Percentiles rank a stretch among this genome's conserved stretches.
Evolutionary conservation across 129 eudicot species (phyloP).

Genomic region (Lactuca saligna): DNA sequence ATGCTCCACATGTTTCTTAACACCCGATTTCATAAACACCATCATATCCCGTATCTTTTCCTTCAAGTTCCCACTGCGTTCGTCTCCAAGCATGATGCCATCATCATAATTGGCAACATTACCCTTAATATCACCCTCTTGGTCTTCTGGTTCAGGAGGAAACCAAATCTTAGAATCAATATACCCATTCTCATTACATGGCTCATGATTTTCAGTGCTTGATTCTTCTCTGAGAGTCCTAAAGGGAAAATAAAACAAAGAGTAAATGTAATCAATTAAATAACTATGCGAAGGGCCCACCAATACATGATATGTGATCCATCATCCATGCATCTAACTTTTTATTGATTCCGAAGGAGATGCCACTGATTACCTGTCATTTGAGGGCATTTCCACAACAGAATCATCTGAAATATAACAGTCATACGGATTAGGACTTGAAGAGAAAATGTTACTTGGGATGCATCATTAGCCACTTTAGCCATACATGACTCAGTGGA

Average conservation of each 20-base stretch:
- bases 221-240: slow-evolving; percentile 39
- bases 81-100: no score
- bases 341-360: slow-evolving; percentile 4
- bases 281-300: neutral
- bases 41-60: slow-evolving; percentile 49
- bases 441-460: neutral
- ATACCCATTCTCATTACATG: slow-evolving; percentile 31
- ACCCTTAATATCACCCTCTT: slow-evolving; percentile 55
- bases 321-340: no score
- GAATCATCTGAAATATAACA: slow-evolving; percentile 56
- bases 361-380: slow-evolving; percentile 43
- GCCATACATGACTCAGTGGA: no score
- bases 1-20: slow-evolving; percentile 61
- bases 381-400: slow-evolving; percentile 45
- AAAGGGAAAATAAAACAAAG: neutral
- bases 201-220: slow-evolving; percentile 27
- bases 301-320: no score
- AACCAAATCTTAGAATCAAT: slow-evolving; percentile 58
- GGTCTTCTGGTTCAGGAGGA: slow-evolving; percentile 83
- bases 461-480: no score
- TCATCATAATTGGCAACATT: slow-evolving; percentile 53
- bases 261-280: neutral
- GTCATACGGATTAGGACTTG: neutral
- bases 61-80: no score
- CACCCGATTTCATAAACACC: slow-evolving; percentile 62